Evolutionary conservation across 2,329 filamentous ascomycete species (phyloP), one percentile per base, ranked within the genome.

Genomic region (Neofusicoccum parvum): DNA sequence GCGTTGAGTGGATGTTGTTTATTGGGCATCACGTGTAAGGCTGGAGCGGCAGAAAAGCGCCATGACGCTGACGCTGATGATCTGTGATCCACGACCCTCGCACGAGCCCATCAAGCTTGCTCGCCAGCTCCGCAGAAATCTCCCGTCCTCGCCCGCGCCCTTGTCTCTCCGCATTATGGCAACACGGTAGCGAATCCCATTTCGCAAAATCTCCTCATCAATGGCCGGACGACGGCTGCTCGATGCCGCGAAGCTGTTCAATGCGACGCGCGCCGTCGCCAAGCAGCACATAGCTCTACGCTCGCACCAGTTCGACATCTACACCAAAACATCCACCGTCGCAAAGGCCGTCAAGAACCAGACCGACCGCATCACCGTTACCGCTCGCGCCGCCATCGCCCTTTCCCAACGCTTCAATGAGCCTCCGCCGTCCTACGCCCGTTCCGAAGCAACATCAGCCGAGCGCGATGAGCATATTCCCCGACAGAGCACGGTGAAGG

Each of bases 241-340:
- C 20, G 83, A 85, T 69, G 83, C 78, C 65, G 81, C 82, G 49
- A 82, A 80, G 71, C 75, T 84, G 51, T 72, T 82, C 78, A 77
- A 86, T 75, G 81, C 80, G 67, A 78, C 80, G 62, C 75, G 75
- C 68, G 75, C 78, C 39, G 72, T 84, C 67, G 80, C 80, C 7
- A 79, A 79, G 69, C 79, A 87, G 75, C 88, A 90, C 73, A 76
- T 87, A 65, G 80, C 79, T 48, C 82, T 89, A 56, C 86, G 87
- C 23, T 80, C 83, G 63, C 82, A 84, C 64, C 88, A 91, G 74
- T 79, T 89, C 70, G 85, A 90, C 73, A 76, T 87, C 54, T 90
- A 86, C 75, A 87, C 80, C 58, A 82, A 85, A 69, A 90, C 89
- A 0, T 91, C 89, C 2, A 86, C 85, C 36, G 75, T 91, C 54